Percentiles rank a stretch among this genome's conserved stretches.
These are phyloP conservation scores for Abelmoschus esculentus DNA, from an alignment of 345 rosid genomes.

Conservation along the genomic window DNA sequence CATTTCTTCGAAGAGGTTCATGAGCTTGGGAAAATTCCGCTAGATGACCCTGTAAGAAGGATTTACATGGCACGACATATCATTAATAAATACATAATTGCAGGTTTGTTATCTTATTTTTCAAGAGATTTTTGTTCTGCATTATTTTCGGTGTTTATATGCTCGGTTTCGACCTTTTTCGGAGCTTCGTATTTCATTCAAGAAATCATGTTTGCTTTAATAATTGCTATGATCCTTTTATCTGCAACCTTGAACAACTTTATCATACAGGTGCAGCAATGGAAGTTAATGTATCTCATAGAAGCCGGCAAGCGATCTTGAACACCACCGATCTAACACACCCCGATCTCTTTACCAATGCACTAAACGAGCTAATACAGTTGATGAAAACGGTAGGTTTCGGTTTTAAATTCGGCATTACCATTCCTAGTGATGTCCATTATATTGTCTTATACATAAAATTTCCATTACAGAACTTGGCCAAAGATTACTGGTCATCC, in stretches of 20 bases:
- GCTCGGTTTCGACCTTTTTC: background rate
- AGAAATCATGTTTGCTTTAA: background rate
- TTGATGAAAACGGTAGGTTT: conserved; percentile 65
- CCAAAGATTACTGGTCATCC: conserved; percentile 76
- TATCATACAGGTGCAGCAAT: conserved; percentile 54
- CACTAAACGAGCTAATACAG: conserved; percentile 65
- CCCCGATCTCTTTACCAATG: conserved; percentile 54
- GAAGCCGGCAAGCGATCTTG: conserved; percentile 61
- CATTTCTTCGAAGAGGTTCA: conserved; percentile 83
- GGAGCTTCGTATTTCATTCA: background rate
- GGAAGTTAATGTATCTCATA: conserved; percentile 85
- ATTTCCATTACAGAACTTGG: conserved; percentile 48
- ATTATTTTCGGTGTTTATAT: background rate
- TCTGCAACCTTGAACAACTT: conserved; percentile 1
- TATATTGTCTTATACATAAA: background rate
- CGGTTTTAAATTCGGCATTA: background rate
- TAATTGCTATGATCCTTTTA: background rate
- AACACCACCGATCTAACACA: conserved; percentile 54
- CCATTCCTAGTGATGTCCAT: background rate
- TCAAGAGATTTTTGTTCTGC: background rate
- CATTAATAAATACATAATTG: conserved; percentile 61
- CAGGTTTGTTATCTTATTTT: conserved; percentile 42
- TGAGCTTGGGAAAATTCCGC: conserved; percentile 67
- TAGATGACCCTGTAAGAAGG: conserved; percentile 55
- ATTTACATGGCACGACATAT: conserved; percentile 90